phyloP scores from a whole-genome alignment of 768 basidiomycete species.

The Auricularia sp. region DNA sequence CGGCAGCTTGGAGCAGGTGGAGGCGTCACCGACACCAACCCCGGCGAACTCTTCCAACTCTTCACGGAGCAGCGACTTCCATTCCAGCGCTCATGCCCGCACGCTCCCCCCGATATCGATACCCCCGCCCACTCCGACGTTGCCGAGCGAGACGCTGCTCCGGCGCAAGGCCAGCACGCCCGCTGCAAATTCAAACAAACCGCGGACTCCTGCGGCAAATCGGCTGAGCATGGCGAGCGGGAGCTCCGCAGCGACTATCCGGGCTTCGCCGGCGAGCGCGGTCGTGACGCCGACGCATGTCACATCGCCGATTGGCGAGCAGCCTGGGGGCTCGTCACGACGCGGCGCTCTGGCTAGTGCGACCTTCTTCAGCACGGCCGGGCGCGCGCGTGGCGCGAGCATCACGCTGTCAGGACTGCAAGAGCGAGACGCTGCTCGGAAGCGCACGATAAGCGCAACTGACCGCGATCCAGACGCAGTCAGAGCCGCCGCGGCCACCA shows the following conservation, averaged over 20 bases:
- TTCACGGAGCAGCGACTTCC: not conserved
- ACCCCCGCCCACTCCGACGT: not conserved
- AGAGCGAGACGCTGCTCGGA: not conserved
- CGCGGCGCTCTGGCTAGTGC: not conserved
- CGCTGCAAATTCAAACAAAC: not conserved
- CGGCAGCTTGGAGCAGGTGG: not conserved
- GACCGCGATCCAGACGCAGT: not conserved
- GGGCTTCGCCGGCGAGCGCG: not conserved
- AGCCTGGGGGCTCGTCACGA: not conserved
- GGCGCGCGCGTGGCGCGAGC: not conserved
- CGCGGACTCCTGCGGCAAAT: not conserved
- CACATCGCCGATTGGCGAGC: not conserved
- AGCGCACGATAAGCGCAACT: not conserved
- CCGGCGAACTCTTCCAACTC: not conserved
- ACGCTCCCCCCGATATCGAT: not conserved
- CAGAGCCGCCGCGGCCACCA: not conserved
- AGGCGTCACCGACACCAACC: not conserved
- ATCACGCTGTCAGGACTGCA: not conserved
- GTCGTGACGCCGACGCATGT: not conserved
- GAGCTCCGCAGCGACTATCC: not conserved
- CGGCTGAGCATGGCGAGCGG: not conserved
- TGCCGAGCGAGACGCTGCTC: not conserved
- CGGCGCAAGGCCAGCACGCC: not conserved
- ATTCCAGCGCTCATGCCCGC: not conserved
- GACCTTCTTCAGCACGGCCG: not conserved